Percentiles rank a stretch among this genome's conserved stretches.
These are phyloP conservation scores for Rhytidiadelphus loreus DNA, from an alignment of 225 moss, liverwort and hornwort genomes.

Conservation along the genomic window DNA sequence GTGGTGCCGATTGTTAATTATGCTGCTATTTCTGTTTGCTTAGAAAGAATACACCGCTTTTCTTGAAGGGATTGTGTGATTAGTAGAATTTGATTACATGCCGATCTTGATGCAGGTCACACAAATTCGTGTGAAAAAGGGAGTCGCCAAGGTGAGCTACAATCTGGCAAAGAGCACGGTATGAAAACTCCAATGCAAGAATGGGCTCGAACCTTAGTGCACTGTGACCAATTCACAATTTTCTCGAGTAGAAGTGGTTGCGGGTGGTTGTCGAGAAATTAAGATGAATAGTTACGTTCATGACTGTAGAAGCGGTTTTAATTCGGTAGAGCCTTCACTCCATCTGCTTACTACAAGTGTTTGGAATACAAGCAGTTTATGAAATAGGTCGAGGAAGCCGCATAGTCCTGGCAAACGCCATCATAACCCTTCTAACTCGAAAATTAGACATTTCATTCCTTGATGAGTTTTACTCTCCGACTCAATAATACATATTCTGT, in stretches of 20 bases:
- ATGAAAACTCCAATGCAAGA: background rate
- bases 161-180: constrained; percentile 10
- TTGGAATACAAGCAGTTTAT: background rate
- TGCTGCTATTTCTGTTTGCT: background rate
- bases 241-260: background rate
- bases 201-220: background rate
- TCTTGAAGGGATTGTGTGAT: background rate
- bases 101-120: constrained; percentile 22
- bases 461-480: background rate
- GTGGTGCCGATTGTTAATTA: background rate
- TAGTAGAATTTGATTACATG: background rate
- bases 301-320: background rate
- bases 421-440: background rate
- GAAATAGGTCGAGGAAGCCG: background rate
- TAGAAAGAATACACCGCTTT: background rate
- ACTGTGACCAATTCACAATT: background rate
- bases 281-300: background rate
- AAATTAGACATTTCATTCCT: background rate
- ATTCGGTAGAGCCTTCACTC: background rate
- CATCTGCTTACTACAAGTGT: background rate
- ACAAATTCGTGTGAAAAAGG: constrained; percentile 52
- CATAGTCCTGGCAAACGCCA: background rate
- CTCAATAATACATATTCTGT: background rate
- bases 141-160: constrained; percentile 40
- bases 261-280: background rate